phyloP scores from a whole-genome alignment of 208 protist species.

The Herpetomonas samuelpessoai region DNA sequence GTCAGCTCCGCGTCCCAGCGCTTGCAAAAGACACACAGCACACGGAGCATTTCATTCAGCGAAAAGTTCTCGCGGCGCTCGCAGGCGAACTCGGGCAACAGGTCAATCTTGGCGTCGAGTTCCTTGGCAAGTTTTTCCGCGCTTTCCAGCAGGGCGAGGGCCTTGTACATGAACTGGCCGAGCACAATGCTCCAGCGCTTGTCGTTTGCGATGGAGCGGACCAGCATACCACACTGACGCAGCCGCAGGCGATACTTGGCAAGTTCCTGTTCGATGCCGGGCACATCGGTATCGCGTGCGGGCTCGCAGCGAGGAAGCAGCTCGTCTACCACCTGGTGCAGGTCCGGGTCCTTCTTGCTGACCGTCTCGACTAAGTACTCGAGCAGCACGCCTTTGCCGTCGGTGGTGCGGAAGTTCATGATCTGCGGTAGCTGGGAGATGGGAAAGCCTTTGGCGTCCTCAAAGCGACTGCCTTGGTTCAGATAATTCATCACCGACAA shows the following conservation, averaged over 20 bases:
- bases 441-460: conserved; percentile 71
- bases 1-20: conserved; percentile 39
- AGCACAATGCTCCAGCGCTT: conserved; percentile 52
- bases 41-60: conserved; percentile 54
- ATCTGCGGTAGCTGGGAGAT: conserved; percentile 69
- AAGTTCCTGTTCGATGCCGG: conserved; percentile 52
- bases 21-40: conserved; percentile 58
- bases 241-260: conserved; percentile 32
- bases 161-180: conserved; percentile 56
- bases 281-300: conserved; percentile 51
- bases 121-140: conserved; percentile 44
- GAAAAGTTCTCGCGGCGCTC: conserved; percentile 44
- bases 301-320: conserved; percentile 51
- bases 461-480: conserved; percentile 70
- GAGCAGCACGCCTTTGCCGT: conserved; percentile 61
- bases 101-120: conserved; percentile 40
- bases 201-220: conserved; percentile 48
- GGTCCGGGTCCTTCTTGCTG: conserved; percentile 24
- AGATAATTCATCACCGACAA: conserved; percentile 76
- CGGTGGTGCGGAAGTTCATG: conserved; percentile 63
- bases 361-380: conserved; percentile 46
- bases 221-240: conserved; percentile 43
- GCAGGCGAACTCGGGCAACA: conserved; percentile 50
- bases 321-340: conserved; percentile 47
- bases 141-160: conserved; percentile 35